Evolutionary conservation across 2,329 filamentous ascomycete species (phyloP), one percentile per base, ranked within the genome.

Genomic region (Paracoccidioides brasiliensis): DNA sequence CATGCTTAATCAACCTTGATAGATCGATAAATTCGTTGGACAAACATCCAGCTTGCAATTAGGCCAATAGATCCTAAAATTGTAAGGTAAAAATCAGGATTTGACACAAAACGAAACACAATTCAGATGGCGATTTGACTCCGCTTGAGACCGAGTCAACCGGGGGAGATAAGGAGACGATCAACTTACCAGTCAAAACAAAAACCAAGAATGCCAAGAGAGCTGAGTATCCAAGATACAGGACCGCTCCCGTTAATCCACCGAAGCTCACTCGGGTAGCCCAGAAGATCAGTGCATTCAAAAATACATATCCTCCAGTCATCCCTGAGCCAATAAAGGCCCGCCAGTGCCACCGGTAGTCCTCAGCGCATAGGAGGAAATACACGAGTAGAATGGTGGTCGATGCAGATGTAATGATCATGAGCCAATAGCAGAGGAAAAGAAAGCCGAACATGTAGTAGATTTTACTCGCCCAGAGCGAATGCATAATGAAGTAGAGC

Each of bases 361-460:
- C 93, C 74, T 98, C 93, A 0, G 88, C 84, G 68, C 91, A 97
- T 12, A 98, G 82, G 63, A 98, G 70, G 76, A 97, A 97, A 73
- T 98, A 98, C 0, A 96, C 88, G 79, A 97, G 85, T 15, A 98
- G 76, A 7, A 97, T 84, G 0, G 93, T 97, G 43, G 94, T 91
- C 0, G 90, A 85, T 0, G 91, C 91, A 57, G 86, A 90, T 0
- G 93, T 97, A 64, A 95, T 86, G 64, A 97, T 89, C 90, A 98
- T 96, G 52, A 98, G 80, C 9, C 88, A 90, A 67, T 95, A 98
- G 78, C 90, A 96, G 56, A 98, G 80, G 78, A 98, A 98, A 40
- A 98, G 77, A 79, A 98, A 98, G 28, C 93, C 93, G 66, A 98
- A 98, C 93, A 98, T 98, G 80, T 98, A 98, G 78, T 98, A 98